Evolutionary conservation across 2,329 filamentous ascomycete species (phyloP).

Genomic region (Aquanectria penicillioides): DNA sequence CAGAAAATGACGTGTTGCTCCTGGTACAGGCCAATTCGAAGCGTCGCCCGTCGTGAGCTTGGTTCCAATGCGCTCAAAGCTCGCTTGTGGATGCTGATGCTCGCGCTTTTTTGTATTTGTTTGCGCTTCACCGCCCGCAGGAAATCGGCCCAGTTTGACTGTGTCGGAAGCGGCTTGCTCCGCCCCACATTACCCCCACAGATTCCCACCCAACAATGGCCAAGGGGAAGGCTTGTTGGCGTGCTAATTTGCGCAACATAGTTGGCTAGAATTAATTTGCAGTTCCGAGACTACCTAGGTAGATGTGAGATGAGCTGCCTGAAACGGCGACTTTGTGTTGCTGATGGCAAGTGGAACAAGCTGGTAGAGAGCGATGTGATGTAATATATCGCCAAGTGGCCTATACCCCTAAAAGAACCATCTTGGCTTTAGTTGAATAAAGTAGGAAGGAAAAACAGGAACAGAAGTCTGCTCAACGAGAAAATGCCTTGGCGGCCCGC

Average conservation of each 20-base stretch:
- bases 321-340: no score
- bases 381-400: no score
- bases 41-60: no score
- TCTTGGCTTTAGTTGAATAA: no score
- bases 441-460: no score
- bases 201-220: background rate
- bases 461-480: no score
- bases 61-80: background rate
- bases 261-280: background rate
- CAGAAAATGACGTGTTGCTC: no score
- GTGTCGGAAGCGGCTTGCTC: conserved; percentile 26
- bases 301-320: background rate
- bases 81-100: background rate
- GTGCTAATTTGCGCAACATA: background rate
- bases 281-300: background rate
- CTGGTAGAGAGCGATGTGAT: no score
- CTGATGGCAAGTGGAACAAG: no score
- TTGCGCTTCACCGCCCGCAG: background rate
- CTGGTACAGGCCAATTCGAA: no score
- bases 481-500: no score
- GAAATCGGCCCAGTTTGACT: conserved; percentile 32
- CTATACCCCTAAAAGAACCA: no score
- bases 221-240: conserved; percentile 1
- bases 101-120: conserved; percentile 1
- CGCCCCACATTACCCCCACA: conserved; percentile 26